Base-by-base conservation (phyloP, 2,329 filamentous ascomycete genomes). In the Cryphonectria japonica region DNA sequence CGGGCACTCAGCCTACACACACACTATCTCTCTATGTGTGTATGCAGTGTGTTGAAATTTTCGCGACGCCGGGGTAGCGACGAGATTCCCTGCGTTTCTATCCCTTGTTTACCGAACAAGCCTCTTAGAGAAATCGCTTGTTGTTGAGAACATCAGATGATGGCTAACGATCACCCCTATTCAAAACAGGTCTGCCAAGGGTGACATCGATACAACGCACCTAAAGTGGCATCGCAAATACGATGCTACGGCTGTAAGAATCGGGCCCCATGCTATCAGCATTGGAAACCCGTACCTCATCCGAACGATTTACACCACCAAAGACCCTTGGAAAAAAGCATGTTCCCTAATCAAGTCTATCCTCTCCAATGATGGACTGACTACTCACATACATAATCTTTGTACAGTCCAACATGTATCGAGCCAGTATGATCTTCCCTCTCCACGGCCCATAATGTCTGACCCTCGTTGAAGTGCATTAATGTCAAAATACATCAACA, bases 251-350 rank as follows among this genome's bases (percentile, higher is more conserved):
- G 70, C 70, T 66, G 67, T 71, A 19, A 54, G 67, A 8, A 67
- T 71, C 34, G 70, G 70, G 3, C 70, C 70, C 13, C 62, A 67
- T 22, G 26, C 68, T 13, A 61, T 71, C 43, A 71, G 70, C 26
- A 61, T 71, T 26, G 65, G 62, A 6, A 67, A 71, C 43, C 67
- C 70, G 14, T n/a, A 39, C 9, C 29, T 71, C 52, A 64, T 71
- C 7, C 68, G 65, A 41, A 71, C 62, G 3, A 66, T 71, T 34
- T 71, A 71, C 43, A 69, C 70, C 8, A 71, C 70, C 14, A 68
- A 68, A n/a, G 67, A 68, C 19, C 52, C 66, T 13, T 68, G 66
- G 66, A 37, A 37, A 8, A 68, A 68, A 57, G 66, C 46, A 14
- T 22, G n/a, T 29, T 34, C 16, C 54, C 9, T 43, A 11, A 29